Percentiles rank a stretch among this genome's conserved stretches.
Evolutionary conservation across 179 eudicot species (phyloP).

Genomic region (Carnegiea gigantea): DNA sequence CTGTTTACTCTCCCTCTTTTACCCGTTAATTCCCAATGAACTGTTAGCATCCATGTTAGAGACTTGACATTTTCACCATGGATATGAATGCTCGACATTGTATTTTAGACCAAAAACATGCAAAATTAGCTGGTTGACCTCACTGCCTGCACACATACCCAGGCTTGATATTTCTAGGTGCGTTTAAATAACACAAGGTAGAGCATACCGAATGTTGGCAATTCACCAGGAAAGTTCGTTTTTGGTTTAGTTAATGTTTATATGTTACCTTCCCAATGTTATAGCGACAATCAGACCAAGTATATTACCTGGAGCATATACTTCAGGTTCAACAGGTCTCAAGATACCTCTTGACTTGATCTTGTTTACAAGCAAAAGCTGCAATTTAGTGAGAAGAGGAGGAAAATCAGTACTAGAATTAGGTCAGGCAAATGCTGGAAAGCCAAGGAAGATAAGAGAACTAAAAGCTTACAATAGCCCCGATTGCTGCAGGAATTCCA

Average conservation of each 20-base stretch:
- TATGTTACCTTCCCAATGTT: background rate
- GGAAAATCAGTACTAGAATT: constrained; percentile 9
- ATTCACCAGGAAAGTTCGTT: background rate
- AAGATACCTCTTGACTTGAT: constrained; percentile 71
- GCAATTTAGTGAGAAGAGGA: constrained; percentile 17
- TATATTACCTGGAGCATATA: constrained; percentile 72
- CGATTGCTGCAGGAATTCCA: constrained; percentile 89
- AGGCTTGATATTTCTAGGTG: too few species aligned
- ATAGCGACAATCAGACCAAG: background rate
- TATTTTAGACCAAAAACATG: too few species aligned
- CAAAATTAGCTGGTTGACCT: too few species aligned
- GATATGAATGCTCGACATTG: background rate
- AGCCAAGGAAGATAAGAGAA: background rate
- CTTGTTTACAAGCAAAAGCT: constrained; percentile 81
- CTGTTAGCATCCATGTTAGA: background rate
- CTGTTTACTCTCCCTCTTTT: too few species aligned
- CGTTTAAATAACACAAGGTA: too few species aligned
- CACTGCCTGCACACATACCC: too few species aligned
- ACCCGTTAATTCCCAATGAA: too few species aligned
- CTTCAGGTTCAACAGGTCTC: constrained; percentile 83
- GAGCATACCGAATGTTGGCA: background rate
- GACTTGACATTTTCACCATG: background rate
- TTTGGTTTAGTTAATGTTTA: background rate
- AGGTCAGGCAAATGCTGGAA: background rate
- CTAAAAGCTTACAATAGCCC: constrained; percentile 65